Conservation (phyloP, 768 basidiomycete species). For the Mycena sanguinolenta region DNA sequence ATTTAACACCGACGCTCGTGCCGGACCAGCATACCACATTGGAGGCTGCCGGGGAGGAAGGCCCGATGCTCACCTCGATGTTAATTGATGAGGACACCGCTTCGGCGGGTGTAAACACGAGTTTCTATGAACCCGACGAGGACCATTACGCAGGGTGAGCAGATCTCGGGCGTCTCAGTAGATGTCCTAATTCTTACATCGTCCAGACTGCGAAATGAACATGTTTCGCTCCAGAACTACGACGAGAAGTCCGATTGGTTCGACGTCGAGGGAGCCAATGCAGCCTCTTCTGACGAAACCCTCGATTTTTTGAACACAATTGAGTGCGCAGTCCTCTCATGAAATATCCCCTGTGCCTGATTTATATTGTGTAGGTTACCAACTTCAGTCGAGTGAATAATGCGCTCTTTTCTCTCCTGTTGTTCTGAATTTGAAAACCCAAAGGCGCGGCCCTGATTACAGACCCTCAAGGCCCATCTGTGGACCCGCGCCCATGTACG, state of each 20-base stretch:
- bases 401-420: background rate
- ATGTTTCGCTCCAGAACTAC: background rate
- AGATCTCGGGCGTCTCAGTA: background rate
- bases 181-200: background rate
- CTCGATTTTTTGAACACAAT: slow-evolving; percentile 5
- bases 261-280: background rate
- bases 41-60: background rate
- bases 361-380: background rate
- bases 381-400: background rate
- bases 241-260: background rate
- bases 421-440: background rate
- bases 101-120: background rate
- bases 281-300: background rate
- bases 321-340: background rate
- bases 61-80: background rate
- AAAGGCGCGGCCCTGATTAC: background rate
- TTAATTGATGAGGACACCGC: background rate
- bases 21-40: background rate
- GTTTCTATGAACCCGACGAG: slow-evolving; percentile 3
- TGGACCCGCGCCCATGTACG: slow-evolving; percentile 5
- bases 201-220: background rate
- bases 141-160: slow-evolving; percentile 19
- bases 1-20: background rate
- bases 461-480: background rate
- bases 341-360: background rate